A percentile compares a stretch with the other conserved stretches of the same genome.
These are phyloP conservation scores for Alternaria sp. DNA, from an alignment of 2,329 filamentous ascomycete genomes.

Conservation along the genomic window DNA sequence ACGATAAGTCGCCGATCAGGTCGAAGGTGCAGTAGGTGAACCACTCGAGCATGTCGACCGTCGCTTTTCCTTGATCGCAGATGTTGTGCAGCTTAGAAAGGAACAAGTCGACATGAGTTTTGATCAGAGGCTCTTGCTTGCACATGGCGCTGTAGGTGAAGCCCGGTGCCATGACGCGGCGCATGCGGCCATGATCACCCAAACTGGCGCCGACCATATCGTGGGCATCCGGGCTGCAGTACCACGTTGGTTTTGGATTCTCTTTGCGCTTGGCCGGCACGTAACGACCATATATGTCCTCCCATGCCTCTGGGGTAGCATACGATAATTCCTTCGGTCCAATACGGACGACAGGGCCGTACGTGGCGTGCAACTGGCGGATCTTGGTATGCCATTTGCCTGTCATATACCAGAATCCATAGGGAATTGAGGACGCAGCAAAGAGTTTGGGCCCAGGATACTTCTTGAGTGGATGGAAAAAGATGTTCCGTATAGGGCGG, in stretches of 20 bases:
- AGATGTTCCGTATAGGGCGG: neutral
- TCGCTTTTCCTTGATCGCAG: neutral
- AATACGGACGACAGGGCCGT: neutral
- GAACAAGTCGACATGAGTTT: neutral
- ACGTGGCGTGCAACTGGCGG: neutral
- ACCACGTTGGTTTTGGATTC: constrained; percentile 1
- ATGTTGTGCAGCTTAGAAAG: neutral
- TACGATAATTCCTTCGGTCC: neutral
- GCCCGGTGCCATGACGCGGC: constrained; percentile 2
- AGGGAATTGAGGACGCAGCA: neutral
- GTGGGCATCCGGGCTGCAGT: neutral
- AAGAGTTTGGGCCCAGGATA: constrained; percentile 1
- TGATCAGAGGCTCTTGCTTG: neutral
- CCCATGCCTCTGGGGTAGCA: neutral
- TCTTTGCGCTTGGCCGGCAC: constrained; percentile 1
- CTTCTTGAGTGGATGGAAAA: constrained; percentile 4
- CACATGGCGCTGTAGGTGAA: constrained; percentile 2
- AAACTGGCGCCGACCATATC: neutral
- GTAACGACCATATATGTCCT: constrained; percentile 5
- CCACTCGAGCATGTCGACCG: neutral
- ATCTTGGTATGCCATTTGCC: constrained; percentile 3
- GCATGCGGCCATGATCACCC: constrained; percentile 1
- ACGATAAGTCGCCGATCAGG: constrained; percentile 4
- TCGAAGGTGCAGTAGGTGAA: constrained; percentile 5
- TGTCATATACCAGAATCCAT: neutral